These are phyloP conservation scores for Cladophialophora psammophila DNA, from an alignment of 2,329 filamentous ascomycete genomes.

Conservation along the genomic window DNA sequence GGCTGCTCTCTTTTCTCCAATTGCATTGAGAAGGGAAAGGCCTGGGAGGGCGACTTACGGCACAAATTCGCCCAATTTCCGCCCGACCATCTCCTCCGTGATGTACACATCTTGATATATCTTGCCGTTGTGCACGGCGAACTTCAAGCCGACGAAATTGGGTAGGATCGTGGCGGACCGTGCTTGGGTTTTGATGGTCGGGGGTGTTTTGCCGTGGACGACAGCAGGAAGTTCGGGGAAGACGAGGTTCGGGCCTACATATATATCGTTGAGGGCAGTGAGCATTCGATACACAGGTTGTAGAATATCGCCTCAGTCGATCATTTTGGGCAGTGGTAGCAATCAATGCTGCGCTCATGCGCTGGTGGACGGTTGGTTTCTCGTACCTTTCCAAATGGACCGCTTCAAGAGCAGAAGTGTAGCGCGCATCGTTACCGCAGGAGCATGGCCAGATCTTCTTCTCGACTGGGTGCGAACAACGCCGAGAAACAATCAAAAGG, in stretches of 20 bases:
- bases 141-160: conserved; percentile 87
- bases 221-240: conserved; percentile 54
- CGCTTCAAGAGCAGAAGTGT: conserved; percentile 73
- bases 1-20: background rate
- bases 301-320: background rate
- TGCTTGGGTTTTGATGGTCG: conserved; percentile 82
- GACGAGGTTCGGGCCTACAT: conserved; percentile 45
- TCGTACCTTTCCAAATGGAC: conserved; percentile 85
- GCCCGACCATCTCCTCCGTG: conserved; percentile 95
- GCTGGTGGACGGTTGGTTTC: background rate
- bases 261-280: conserved; percentile 38
- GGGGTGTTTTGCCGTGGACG: conserved; percentile 64
- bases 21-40: background rate
- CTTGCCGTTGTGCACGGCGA: conserved; percentile 93
- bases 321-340: conserved; percentile 1
- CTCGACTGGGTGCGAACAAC: background rate
- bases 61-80: conserved; percentile 92
- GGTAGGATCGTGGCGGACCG: conserved; percentile 88
- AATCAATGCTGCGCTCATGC: background rate
- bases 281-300: conserved; percentile 2
- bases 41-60: conserved; percentile 65
- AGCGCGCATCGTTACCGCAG: conserved; percentile 65
- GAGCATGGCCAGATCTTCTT: conserved; percentile 24
- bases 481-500: background rate
- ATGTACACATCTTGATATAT: conserved; percentile 81